Conservation (phyloP, 768 basidiomycete species). For the Rhizopogon vesiculosus region DNA sequence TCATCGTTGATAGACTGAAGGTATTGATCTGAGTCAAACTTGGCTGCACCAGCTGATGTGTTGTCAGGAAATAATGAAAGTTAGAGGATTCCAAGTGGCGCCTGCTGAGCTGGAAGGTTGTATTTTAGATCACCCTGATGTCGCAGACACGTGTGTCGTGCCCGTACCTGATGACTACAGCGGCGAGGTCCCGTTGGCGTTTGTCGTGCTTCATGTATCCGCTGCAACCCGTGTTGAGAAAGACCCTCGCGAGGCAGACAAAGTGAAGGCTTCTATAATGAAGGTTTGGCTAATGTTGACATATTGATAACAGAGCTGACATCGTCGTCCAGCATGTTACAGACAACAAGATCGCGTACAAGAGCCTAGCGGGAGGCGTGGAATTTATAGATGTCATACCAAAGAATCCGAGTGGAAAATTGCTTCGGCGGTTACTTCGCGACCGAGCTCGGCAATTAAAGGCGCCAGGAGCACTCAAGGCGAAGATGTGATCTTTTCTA, state of each 20-base stretch:
- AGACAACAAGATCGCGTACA: conserved; percentile 51
- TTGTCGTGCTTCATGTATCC: conserved; percentile 45
- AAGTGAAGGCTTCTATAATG: conserved; percentile 41
- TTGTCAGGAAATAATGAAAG: conserved; percentile 62
- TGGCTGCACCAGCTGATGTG: background rate
- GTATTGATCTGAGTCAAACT: conserved; percentile 22
- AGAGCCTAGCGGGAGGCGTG: conserved; percentile 55
- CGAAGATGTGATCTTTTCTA: background rate
- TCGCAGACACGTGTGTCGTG: conserved; percentile 60
- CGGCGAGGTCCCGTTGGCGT: conserved; percentile 70
- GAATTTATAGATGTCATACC: conserved; percentile 53
- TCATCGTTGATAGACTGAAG: conserved; percentile 62
- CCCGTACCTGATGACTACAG: conserved; percentile 65
- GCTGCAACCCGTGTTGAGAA: conserved; percentile 31
- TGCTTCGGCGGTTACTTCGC: conserved; percentile 47
- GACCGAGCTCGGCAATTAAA: conserved; percentile 37
- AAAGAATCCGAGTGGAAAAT: conserved; percentile 60
- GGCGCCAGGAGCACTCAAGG: background rate
- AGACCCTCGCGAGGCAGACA: conserved; percentile 23
- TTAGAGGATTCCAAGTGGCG: conserved; percentile 69
- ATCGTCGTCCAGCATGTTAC: conserved; percentile 42
- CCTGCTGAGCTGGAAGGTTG: conserved; percentile 72
- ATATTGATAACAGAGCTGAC: conserved; percentile 1
- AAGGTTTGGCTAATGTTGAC: conserved; percentile 31
- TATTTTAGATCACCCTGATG: conserved; percentile 52